Evolutionary conservation across 345 rosid genomes (phyloP).

Genomic region (Citrus unshiu): DNA sequence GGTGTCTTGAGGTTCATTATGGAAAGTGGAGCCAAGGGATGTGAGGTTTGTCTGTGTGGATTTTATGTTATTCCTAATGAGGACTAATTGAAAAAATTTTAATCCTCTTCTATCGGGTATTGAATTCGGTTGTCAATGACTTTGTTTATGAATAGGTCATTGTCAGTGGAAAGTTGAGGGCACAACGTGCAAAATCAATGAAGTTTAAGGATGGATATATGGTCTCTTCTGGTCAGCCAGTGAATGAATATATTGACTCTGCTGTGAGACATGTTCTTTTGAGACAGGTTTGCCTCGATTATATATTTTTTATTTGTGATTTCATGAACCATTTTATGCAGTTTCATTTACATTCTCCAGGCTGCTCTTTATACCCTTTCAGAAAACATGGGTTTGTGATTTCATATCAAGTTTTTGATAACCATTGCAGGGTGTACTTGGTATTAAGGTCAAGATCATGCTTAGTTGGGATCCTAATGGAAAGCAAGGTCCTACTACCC

Average conservation of each 20-base stretch:
- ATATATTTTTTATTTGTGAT: not conserved
- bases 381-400: not conserved
- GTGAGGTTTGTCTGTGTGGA: constrained; percentile 45
- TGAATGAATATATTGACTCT: constrained; percentile 84
- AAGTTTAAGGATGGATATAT: constrained; percentile 95
- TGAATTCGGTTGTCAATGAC: not conserved
- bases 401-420: not conserved
- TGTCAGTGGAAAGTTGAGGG: constrained; percentile 91
- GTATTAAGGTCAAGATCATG: constrained; percentile 87
- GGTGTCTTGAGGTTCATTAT: constrained; percentile 80
- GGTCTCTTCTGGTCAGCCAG: constrained; percentile 94
- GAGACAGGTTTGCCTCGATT: constrained; percentile 57
- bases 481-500: constrained; percentile 66
- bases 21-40: constrained; percentile 93
- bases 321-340: not conserved
- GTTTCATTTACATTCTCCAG: not conserved
- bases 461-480: constrained; percentile 93
- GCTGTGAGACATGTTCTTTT: constrained; percentile 86
- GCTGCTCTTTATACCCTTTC: not conserved
- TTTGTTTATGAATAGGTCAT: constrained; percentile 47
- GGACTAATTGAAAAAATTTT: not conserved
- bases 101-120: not conserved
- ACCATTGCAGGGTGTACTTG: constrained; percentile 67
- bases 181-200: constrained; percentile 91
- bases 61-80: not conserved